Conservation (phyloP, 2,329 filamentous ascomycete genomes). For the Fusarium temperatum region DNA sequence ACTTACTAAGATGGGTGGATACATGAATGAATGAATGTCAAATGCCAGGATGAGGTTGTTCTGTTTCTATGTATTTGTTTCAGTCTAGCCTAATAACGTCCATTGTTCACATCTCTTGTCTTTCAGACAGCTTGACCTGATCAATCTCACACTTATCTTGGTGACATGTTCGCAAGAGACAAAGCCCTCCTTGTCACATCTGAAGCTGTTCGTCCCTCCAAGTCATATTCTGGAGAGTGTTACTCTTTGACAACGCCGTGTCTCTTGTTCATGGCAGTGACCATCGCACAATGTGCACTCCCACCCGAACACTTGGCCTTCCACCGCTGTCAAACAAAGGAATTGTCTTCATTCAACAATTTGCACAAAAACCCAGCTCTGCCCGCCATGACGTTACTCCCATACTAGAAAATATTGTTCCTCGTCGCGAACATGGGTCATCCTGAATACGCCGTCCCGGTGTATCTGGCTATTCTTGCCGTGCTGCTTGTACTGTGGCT, state of each 20-base stretch:
- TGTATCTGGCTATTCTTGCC: conserved; percentile 29
- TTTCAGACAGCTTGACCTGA: background rate
- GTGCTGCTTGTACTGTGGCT: conserved; percentile 31
- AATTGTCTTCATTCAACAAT: background rate
- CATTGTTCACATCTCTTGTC: conserved; percentile 5
- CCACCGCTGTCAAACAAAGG: conserved; percentile 7
- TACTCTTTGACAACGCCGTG: conserved; percentile 26
- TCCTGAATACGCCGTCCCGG: conserved; percentile 29
- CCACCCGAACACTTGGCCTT: conserved; percentile 10
- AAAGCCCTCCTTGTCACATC: conserved; percentile 13
- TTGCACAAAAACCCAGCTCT: background rate
- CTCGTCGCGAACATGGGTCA: conserved; percentile 22
- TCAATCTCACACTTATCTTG: conserved; percentile 5
- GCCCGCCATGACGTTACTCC: background rate
- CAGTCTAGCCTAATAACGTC: conserved; percentile 6
- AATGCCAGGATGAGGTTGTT: background rate
- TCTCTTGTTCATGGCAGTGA: conserved; percentile 29
- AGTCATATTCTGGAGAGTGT: conserved; percentile 19
- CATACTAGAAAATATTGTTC: background rate
- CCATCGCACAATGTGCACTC: conserved; percentile 33
- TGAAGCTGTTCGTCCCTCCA: conserved; percentile 15
- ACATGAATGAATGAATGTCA: background rate
- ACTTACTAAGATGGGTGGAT: conserved; percentile 41
- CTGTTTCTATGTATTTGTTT: conserved; percentile 11
- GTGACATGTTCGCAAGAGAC: conserved; percentile 20